Conservation (phyloP, 305 asterid species). For the Rubia tinctorum region DNA sequence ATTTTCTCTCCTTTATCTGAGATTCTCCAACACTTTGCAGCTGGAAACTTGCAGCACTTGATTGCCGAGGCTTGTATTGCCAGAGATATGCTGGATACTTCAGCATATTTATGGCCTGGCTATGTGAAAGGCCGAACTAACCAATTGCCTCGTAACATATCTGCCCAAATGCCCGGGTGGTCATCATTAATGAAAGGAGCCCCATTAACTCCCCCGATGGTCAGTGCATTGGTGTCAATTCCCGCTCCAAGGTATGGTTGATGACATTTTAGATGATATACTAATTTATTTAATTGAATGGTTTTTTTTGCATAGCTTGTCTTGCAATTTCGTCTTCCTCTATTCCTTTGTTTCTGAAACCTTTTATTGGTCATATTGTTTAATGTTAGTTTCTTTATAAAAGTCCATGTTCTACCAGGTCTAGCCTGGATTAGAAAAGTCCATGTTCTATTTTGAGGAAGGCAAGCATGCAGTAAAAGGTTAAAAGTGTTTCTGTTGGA, state of each 20-base stretch:
- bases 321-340: not conserved
- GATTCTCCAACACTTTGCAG: conserved; percentile 45
- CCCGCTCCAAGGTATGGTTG: conserved; percentile 85
- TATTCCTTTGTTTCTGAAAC: not conserved
- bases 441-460: not conserved
- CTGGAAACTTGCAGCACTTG: conserved; percentile 87
- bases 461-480: no score
- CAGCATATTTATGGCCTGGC: conserved; percentile 96
- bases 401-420: not conserved
- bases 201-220: conserved; percentile 70
- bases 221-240: conserved; percentile 72
- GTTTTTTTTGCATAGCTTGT: not conserved
- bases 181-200: conserved; percentile 85
- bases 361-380: not conserved
- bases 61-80: conserved; percentile 98
- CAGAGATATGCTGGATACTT: conserved; percentile 83
- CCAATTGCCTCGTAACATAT: conserved; percentile 74
- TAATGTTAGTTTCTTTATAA: no score
- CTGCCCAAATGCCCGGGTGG: conserved; percentile 84
- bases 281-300: not conserved
- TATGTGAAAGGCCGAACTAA: conserved; percentile 81
- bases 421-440: not conserved
- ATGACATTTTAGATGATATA: not conserved
- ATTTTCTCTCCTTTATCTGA: not conserved
- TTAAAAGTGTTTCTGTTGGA: no score